Evolutionary conservation across 176 grass and related monocot genomes (phyloP).

Genomic region (Puya raimondii): DNA sequence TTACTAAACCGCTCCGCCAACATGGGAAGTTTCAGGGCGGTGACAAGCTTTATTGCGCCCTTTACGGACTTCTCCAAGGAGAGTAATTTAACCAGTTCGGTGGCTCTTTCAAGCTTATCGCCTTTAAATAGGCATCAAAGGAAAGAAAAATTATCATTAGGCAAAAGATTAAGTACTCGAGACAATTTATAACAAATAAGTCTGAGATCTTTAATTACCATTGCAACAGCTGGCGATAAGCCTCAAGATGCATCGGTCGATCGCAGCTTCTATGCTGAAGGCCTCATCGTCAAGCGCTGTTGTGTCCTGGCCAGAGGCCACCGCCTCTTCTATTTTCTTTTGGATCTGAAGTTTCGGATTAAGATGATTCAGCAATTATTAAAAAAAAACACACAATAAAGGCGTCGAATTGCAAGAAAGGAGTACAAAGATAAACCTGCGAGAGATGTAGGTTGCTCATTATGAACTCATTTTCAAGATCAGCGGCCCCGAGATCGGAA

Average conservation of each 20-base stretch:
- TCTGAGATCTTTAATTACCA: conserved; percentile 41
- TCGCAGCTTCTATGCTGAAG: conserved; percentile 70
- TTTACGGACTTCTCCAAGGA: conserved; percentile 82
- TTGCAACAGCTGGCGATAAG: conserved; percentile 92
- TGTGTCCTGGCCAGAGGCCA: conserved; percentile 43
- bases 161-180: not conserved
- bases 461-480: conserved; percentile 89
- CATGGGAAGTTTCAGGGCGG: conserved; percentile 72
- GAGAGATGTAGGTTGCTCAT: conserved; percentile 70
- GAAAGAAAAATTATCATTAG: conserved; percentile 11
- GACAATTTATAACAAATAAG: conserved; percentile 6
- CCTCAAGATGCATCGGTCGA: conserved; percentile 85
- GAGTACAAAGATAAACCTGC: conserved; percentile 35
- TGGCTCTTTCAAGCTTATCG: conserved; percentile 78
- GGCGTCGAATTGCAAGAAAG: conserved; percentile 12
- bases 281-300: conserved; percentile 62
- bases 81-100: conserved; percentile 70
- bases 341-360: conserved; percentile 41
- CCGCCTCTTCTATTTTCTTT: conserved; percentile 56
- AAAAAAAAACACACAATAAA: conserved; percentile 8
- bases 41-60: conserved; percentile 83
- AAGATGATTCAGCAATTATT: conserved; percentile 19
- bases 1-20: conserved; percentile 82
- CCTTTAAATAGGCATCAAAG: conserved; percentile 37
- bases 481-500: conserved; percentile 74